These are phyloP conservation scores for Termitomyces sp. DNA, from an alignment of 768 basidiomycete species.

Conservation along the genomic window DNA sequence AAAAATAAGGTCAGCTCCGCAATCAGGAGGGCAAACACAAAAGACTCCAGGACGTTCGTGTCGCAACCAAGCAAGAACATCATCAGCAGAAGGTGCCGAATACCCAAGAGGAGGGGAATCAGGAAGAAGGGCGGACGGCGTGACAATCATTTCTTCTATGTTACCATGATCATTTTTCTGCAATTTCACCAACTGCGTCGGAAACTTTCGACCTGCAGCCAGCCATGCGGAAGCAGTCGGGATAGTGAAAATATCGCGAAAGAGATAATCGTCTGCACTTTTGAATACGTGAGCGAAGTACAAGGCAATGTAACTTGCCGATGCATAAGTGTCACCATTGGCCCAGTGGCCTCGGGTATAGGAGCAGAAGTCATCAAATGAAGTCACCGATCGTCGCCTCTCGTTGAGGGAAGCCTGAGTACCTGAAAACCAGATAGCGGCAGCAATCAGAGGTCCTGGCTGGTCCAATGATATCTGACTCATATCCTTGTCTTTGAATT, in stretches of 20 bases:
- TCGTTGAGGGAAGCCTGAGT: too few relatives aligned
- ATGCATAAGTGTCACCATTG: not conserved
- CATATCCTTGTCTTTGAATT: constrained; percentile 1
- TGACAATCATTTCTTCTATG: not conserved
- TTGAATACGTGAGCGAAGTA: not conserved
- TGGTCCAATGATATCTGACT: constrained; percentile 1
- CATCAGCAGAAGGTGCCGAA: not conserved
- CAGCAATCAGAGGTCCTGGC: not conserved
- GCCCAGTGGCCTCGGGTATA: not conserved
- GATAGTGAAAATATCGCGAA: not conserved
- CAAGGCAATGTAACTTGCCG: not conserved
- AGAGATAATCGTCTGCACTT: not conserved
- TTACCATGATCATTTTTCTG: not conserved
- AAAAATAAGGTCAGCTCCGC: not conserved
- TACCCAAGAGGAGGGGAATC: not conserved
- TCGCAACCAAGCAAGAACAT: not conserved
- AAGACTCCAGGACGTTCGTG: not conserved
- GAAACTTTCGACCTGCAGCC: not conserved
- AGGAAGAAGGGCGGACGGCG: not conserved
- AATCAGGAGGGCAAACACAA: not conserved
- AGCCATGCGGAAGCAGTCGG: not conserved
- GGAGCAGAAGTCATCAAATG: not conserved
- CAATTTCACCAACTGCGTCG: not conserved
- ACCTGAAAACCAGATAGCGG: not conserved
- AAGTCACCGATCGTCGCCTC: not conserved